A percentile compares a stretch with the other conserved stretches of the same genome.
phyloP scores from a whole-genome alignment of 352 stramenopile species.

The Globisporangium paroecandrum region DNA sequence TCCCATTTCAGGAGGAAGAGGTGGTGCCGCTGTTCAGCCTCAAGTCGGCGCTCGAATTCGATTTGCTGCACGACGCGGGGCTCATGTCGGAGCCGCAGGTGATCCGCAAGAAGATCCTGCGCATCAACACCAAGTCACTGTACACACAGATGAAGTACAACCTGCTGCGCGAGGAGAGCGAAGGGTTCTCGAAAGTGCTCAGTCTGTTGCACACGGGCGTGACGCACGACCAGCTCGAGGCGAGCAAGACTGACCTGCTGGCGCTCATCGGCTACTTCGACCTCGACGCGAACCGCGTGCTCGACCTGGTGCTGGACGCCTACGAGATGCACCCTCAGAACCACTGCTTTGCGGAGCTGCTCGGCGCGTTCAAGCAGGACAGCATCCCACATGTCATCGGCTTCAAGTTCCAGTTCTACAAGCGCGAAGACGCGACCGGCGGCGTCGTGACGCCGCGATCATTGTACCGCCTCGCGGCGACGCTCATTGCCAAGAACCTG shows the following conservation, averaged over 20 bases:
- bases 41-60: conserved; percentile 69
- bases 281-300: conserved; percentile 94
- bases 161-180: conserved; percentile 94
- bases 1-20: conserved; percentile 50
- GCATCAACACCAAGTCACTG: conserved; percentile 84
- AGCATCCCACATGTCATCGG: conserved; percentile 88
- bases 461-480: conserved; percentile 86
- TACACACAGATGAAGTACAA: conserved; percentile 98
- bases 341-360: conserved; percentile 64
- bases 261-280: conserved; percentile 91
- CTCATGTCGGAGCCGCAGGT: conserved; percentile 44
- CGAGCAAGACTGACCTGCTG: conserved; percentile 69
- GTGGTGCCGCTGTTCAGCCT: conserved; percentile 50
- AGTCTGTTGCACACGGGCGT: conserved; percentile 73
- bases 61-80: conserved; percentile 67
- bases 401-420: conserved; percentile 94
- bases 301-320: conserved; percentile 92
- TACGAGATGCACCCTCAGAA: conserved; percentile 89
- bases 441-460: conserved; percentile 49
- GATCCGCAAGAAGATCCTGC: conserved; percentile 74
- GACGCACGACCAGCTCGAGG: conserved; percentile 52
- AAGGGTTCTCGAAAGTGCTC: conserved; percentile 95
- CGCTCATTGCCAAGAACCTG: conserved; percentile 79
- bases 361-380: conserved; percentile 71
- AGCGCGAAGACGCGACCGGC: conserved; percentile 34